Percentiles rank a stretch among this genome's conserved stretches.
Evolutionary conservation across 495 filamentous ascomycete genomes (phyloP).

Genomic region (Penicillium canescens): DNA sequence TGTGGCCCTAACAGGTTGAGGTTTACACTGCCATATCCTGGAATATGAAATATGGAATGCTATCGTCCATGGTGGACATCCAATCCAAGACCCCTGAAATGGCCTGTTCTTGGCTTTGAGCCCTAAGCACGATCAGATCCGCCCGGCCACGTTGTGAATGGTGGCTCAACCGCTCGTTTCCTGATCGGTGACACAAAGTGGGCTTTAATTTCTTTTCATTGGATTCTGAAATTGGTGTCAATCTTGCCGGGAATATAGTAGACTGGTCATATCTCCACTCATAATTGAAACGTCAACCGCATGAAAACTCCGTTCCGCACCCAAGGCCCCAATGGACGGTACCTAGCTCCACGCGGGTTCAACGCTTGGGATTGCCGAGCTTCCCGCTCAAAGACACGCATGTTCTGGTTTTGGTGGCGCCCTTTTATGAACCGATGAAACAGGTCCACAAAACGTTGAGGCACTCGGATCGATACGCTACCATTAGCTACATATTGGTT

Average conservation of each 20-base stretch:
- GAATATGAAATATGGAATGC: too few species aligned
- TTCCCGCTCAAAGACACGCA: slow-evolving; percentile 20
- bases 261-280: neutral
- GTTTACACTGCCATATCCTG: too few species aligned
- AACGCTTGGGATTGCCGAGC: slow-evolving; percentile 27
- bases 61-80: neutral
- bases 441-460: slow-evolving; percentile 21
- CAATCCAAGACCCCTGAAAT: slow-evolving; percentile 4
- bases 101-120: slow-evolving; percentile 18
- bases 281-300: neutral
- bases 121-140: slow-evolving; percentile 36
- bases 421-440: slow-evolving; percentile 22
- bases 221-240: slow-evolving; percentile 13
- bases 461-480: slow-evolving; percentile 10
- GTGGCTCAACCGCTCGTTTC: slow-evolving; percentile 31
- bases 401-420: slow-evolving; percentile 13
- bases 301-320: neutral
- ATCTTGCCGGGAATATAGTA: neutral
- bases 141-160: slow-evolving; percentile 36
- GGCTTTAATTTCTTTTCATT: slow-evolving; percentile 3
- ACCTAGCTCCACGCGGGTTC: slow-evolving; percentile 18
- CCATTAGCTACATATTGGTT: slow-evolving; percentile 7
- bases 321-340: neutral
- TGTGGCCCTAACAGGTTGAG: neutral
- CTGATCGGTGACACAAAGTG: slow-evolving; percentile 15